phyloP scores from a whole-genome alignment of 176 grass and related monocot genomes.

The Hordeum vulgare region MorexV3_pseudomolecules_assembly NC_058521.1:6442512-6443011 shows the following conservation, averaged over 20 bases:
- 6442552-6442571: slow-evolving; percentile 21
- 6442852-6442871: background rate
- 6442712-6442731: background rate
- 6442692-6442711: slow-evolving; percentile 38
- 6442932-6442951: no score
- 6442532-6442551: slow-evolving; percentile 10
- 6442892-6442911: slow-evolving; percentile 3
- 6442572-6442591: background rate
- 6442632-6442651: slow-evolving; percentile 5
- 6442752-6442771: background rate
- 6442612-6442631: background rate
- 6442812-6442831: slow-evolving; percentile 18
- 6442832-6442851: background rate
- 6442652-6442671: slow-evolving; percentile 59
- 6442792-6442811: slow-evolving; percentile 1
- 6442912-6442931: no score
- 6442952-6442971: no score
- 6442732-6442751: background rate
- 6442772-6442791: background rate
- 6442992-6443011: no score
- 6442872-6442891: background rate
- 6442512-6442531: background rate
- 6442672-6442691: slow-evolving; percentile 18
- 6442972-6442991: no score
- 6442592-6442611: background rate